A percentile compares a stretch with the other conserved stretches of the same genome.
These are phyloP conservation scores for Candida pini DNA, from an alignment of 805 yeast species.

Conservation along the genomic window DNA sequence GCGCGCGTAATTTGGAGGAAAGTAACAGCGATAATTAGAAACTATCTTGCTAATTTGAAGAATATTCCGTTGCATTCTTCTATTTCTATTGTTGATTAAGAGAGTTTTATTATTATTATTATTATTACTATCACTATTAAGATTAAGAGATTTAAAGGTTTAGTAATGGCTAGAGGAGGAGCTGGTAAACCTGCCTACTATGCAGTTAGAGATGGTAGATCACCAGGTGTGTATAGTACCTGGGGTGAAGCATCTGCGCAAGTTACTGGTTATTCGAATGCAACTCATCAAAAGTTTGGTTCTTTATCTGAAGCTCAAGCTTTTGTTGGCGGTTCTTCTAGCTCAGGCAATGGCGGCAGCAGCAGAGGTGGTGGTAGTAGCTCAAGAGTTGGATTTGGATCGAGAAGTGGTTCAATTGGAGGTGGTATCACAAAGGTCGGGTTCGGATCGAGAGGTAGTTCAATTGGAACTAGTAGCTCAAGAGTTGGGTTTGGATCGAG, in stretches of 20 bases:
- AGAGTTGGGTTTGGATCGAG: no score
- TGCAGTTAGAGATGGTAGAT: conserved; percentile 51
- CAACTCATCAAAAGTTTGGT: conserved; percentile 51
- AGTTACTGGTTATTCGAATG: conserved; percentile 52
- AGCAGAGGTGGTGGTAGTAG: conserved; percentile 1
- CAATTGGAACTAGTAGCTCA: not conserved
- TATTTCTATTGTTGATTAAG: no score
- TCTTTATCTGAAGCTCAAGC: conserved; percentile 42
- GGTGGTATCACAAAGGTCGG: no score
- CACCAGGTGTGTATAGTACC: conserved; percentile 47
- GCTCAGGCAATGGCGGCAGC: not conserved
- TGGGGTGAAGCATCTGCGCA: conserved; percentile 57
- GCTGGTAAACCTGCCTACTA: conserved; percentile 33
- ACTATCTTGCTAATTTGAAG: not conserved
- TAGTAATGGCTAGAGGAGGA: no score
- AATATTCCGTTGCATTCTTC: no score
- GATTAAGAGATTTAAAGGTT: not conserved
- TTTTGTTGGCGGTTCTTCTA: conserved; percentile 26
- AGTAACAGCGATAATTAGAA: not conserved
- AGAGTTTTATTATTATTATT: no score
- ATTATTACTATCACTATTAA: no score
- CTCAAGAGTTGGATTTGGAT: no score
- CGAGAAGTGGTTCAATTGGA: no score
- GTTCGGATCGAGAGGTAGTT: no score
- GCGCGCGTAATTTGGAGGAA: no score